Evolutionary conservation across 2,329 filamentous ascomycete genomes (phyloP).

Genomic region (Tolypocladium amazonense): DNA sequence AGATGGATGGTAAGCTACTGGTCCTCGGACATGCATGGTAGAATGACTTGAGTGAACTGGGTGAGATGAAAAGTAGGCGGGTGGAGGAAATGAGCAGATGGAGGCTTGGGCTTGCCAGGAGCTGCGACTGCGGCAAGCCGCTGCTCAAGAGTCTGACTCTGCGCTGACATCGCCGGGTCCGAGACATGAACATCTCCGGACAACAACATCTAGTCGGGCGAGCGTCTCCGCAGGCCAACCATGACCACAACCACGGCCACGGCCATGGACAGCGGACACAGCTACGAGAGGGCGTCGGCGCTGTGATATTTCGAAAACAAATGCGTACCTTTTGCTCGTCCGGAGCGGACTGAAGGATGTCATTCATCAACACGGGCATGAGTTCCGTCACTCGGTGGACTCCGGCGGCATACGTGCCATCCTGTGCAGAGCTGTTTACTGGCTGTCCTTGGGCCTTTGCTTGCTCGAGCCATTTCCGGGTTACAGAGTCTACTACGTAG

Average conservation of each 20-base stretch:
- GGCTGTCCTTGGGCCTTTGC: slow-evolving; percentile 78
- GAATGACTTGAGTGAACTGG: neutral
- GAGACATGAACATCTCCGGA: neutral
- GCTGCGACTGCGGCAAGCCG: neutral
- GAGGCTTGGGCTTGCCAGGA: neutral
- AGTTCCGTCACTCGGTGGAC: slow-evolving; percentile 95
- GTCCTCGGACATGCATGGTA: slow-evolving; percentile 2
- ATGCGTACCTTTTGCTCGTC: slow-evolving; percentile 93
- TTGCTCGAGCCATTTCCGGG: slow-evolving; percentile 95
- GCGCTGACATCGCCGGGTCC: neutral
- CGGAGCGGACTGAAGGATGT: slow-evolving; percentile 80
- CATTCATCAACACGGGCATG: slow-evolving; percentile 88
- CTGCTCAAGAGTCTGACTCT: neutral
- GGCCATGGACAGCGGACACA: slow-evolving; percentile 21
- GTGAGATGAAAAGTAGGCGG: neutral
- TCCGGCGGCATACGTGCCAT: slow-evolving; percentile 90
- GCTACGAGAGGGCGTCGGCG: neutral
- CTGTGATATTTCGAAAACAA: slow-evolving; percentile 4
- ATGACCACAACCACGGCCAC: neutral
- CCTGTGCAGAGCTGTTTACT: slow-evolving; percentile 68
- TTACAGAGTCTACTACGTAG: slow-evolving; percentile 99
- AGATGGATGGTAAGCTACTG: slow-evolving; percentile 28
- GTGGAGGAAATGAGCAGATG: neutral
- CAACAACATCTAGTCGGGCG: neutral
- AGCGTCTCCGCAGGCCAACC: neutral